Evolutionary conservation across 2,329 filamentous ascomycete genomes (phyloP).

Genomic region (Colletotrichum sp.): DNA sequence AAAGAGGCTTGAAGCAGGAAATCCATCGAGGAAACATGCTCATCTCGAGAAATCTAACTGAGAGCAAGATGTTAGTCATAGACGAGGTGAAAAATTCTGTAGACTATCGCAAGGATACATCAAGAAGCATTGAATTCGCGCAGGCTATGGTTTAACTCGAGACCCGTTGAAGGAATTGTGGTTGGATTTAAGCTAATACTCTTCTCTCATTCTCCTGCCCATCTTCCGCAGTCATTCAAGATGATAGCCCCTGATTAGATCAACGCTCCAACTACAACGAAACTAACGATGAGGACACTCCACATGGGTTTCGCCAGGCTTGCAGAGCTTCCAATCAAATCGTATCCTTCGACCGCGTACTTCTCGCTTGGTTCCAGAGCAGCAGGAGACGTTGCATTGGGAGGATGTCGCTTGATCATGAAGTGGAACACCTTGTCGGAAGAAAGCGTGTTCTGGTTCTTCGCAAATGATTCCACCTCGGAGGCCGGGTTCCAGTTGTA

Average conservation of each 20-base stretch:
- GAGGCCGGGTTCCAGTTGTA: background rate
- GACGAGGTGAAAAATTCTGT: too few species aligned
- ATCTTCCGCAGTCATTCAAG: too few species aligned
- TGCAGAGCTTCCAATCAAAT: background rate
- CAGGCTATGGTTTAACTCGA: too few species aligned
- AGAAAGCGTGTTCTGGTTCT: background rate
- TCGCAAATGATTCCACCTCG: background rate
- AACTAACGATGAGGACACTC: background rate
- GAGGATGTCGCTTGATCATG: background rate
- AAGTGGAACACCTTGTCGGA: background rate
- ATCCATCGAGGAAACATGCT: too few species aligned
- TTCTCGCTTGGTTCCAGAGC: background rate
- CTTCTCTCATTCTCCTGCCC: too few species aligned
- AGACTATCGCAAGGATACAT: too few species aligned
- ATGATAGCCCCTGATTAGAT: background rate
- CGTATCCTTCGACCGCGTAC: background rate
- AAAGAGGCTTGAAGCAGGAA: slow-evolving; percentile 15
- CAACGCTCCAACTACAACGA: background rate
- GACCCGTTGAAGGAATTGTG: too few species aligned
- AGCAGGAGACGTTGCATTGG: background rate
- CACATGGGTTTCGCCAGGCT: background rate
- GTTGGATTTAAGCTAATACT: too few species aligned
- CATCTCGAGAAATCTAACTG: too few species aligned
- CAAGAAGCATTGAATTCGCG: too few species aligned
- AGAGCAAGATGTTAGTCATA: too few species aligned